Evolutionary conservation across 768 basidiomycete species (phyloP), one percentile per base, ranked within the genome.

Genomic region (Butyriboletus loyo): DNA sequence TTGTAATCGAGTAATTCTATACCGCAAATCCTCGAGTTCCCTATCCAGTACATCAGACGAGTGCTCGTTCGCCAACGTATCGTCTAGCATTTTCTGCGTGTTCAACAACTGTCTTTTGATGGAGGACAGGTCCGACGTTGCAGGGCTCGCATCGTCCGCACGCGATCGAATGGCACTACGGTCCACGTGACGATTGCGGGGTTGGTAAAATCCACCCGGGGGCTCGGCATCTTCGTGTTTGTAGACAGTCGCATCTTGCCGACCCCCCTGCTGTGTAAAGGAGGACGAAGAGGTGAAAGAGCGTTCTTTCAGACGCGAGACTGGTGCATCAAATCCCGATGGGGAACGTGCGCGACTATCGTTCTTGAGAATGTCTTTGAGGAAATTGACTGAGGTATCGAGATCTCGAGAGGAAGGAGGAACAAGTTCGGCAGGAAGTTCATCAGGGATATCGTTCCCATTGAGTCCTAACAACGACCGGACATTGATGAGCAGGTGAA

Each of bases 351-450:
- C 78, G 36, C 92, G 87, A 19, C 83, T 83, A 58, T 98, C 95
- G 60, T 94, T 83, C 67, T 87, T 85, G 50, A 99, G 82, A 8
- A 98, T 79, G 58, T 87, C 86, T 54, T 89, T 91, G 55, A 99
- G 74, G 62, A 96, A 85, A 64, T 92, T 85, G 52, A 98, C 95
- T 0, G 93, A 95, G 35, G 80, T 82, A 65, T 87, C 89, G 27
- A 98, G 85, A 66, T 96, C 93, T 21, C 86, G 81, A 46, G 89
- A 84, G 4, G 97, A 98, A 1, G 95, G 92, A 0, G 96, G 96
- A 3, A 93, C 77, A 38, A 99, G 83, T 70, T 98, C 97, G 2
- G 81, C 71, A 1, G 97, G 97, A 1, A 99, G 85, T 40, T 80
- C 73, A 28, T 89, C 87, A 2, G 97, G 97, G 39, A 98, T 83